Base-by-base conservation (phyloP, 306 rosid species). In the Quercus engelmannii region DNA sequence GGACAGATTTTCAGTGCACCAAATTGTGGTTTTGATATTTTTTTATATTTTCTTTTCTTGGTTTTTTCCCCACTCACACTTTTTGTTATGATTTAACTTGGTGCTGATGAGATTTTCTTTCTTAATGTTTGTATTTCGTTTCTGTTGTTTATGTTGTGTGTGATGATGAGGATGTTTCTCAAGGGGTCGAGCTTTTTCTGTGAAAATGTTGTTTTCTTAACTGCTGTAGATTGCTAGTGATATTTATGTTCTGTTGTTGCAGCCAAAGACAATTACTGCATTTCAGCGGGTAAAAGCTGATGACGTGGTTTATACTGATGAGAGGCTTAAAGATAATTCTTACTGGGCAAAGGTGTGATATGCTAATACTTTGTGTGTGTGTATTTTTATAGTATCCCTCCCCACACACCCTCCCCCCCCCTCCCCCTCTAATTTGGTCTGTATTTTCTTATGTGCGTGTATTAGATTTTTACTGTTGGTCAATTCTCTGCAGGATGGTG, bases 281-380 rank as follows among this genome's bases (percentile, higher is more conserved):
- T 95, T 95, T 84, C 98, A 93, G 77, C 86, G 99, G 54, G 97
- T 95, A 26, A 90, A 93, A 70, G 72, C 84, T 64, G 97, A 95
- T 4, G 89, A 87, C 23, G 80, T 92, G 64, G 80, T 65, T 17
- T 91, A 76, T 84, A 63, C 77, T 31, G 93, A 92, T 74, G 91
- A 89, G 81, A 92, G 88, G 91, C 96, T 95, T 61, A 82, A 87
- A 81, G 92, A 95, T 76, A 95, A 92, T 86, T 95, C 99, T 55
- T 95, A 95, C 71, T 95, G 99, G 98, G 98, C 92, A 54, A 95
- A 92, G 98, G 99, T 93, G 52, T 38, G 90, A 74, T 79, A 59
- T 76, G 57, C 77, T 38, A 72, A 38, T 75, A 41, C 67, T 51
- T 84, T 65, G 28, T 80, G 35, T 54, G 35, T 76, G 76, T 46